A percentile compares a stretch with the other conserved stretches of the same genome.
phyloP scores from a whole-genome alignment of 352 stramenopile species.

The Pythium aquatile region DNA sequence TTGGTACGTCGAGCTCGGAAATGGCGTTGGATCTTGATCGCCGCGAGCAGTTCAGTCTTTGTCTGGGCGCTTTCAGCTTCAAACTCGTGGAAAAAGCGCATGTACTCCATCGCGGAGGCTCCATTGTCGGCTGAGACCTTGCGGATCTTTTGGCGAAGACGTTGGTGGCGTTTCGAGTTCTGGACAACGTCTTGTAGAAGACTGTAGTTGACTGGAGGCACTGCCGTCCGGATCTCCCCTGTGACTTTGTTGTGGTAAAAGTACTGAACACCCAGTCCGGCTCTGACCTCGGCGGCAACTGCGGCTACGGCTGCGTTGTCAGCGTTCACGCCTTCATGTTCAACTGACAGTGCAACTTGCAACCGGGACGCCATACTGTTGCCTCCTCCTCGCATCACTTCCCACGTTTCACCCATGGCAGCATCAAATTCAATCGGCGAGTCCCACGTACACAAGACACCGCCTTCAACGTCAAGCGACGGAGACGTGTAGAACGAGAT shows the following conservation, averaged over 20 bases:
- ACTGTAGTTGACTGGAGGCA: constrained; percentile 55
- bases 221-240: constrained; percentile 38
- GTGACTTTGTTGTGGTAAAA: constrained; percentile 67
- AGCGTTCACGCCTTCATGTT: neutral
- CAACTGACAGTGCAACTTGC: constrained; percentile 4
- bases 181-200: constrained; percentile 75
- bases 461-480: constrained; percentile 1
- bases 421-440: constrained; percentile 71
- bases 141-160: constrained; percentile 51
- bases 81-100: constrained; percentile 68
- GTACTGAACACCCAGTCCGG: constrained; percentile 36
- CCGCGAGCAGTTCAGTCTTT: constrained; percentile 44
- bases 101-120: constrained; percentile 67
- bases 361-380: constrained; percentile 19
- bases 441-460: constrained; percentile 47
- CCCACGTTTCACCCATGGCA: constrained; percentile 55
- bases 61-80: constrained; percentile 56
- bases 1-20: constrained; percentile 49
- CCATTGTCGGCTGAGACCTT: constrained; percentile 43
- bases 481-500: constrained; percentile 47
- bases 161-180: constrained; percentile 61
- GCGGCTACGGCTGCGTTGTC: constrained; percentile 1
- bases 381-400: constrained; percentile 42
- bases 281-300: neutral
- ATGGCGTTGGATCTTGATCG: constrained; percentile 61